Evolutionary conservation across 257 asterid species (phyloP), one percentile per base, ranked within the genome.

Genomic region (Jasminum sambac): DNA sequence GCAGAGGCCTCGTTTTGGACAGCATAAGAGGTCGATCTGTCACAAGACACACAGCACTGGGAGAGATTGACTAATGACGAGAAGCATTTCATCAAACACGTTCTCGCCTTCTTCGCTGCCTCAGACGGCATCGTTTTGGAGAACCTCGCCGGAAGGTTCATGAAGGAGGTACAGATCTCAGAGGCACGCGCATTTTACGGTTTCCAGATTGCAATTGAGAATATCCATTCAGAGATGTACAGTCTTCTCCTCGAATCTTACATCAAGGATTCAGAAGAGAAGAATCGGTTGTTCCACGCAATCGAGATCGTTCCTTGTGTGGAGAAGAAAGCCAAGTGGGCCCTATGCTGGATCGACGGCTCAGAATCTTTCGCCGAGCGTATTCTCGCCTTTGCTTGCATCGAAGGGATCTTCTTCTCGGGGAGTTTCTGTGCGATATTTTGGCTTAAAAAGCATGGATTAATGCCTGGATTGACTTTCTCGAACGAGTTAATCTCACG

Each of bases 361-460:
- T 67, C 77, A 0, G 88, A 83, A 26, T 62, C 84, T 6, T 83
- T 83, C 6, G 85, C 85, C 1, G 88, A 83, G 50, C 77, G 82
- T 9, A 19, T 83, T 8, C 55, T 83, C 23, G 88, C 85, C n/a
- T 80, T 83, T 37, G 85, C 85, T 11, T 80, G 88, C 36, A 85
- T 83, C 0, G 88, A 83, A n/a, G 88, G 88, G 5, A 80, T 80
- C 11, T 83, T 83, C 67, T 83, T 83, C 79, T 88, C 96, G 1
- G 97, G 97, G 0, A 90, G 97, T 66, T 93, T 90, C 83, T 94
- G 98, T 48, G 83, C 97, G 4, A 86, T 94, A 0, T 94, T 94
- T 25, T 94, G 98, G 98, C 41, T 94, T 55, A 94, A 94, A 66
- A 94, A 91, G 61, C 82, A 97, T 0, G 98, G 96, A 4, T 55